Conservation (phyloP, 768 basidiomycete species). For the Suillus clintonianus region DNA sequence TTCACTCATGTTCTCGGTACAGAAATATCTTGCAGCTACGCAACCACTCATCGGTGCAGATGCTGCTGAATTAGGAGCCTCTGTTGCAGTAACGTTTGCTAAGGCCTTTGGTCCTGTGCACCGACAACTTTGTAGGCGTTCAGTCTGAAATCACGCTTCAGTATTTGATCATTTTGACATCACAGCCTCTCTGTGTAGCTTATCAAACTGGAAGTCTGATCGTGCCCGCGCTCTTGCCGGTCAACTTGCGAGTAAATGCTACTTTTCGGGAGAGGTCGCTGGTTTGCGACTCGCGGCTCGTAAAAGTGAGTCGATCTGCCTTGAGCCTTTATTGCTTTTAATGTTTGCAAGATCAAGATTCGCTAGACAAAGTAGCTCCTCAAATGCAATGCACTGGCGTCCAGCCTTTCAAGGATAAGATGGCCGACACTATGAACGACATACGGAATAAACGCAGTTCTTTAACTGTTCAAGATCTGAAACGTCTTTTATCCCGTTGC, state of each 20-base stretch:
- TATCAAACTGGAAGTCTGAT: slow-evolving; percentile 74
- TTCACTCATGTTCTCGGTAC: slow-evolving; percentile 2
- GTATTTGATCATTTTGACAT: slow-evolving; percentile 2
- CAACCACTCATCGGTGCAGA: slow-evolving; percentile 70
- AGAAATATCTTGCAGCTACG: slow-evolving; percentile 89
- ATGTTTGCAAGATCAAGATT: slow-evolving; percentile 47
- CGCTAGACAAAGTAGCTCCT: slow-evolving; percentile 64
- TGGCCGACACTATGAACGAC: slow-evolving; percentile 65
- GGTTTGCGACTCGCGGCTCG: slow-evolving; percentile 73
- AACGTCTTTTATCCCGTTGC: slow-evolving; percentile 83
- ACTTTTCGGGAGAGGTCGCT: slow-evolving; percentile 84
- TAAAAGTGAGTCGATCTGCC: slow-evolving; percentile 47
- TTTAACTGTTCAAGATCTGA: slow-evolving; percentile 81
- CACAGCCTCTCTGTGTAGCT: slow-evolving; percentile 53
- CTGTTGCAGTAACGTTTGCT: slow-evolving; percentile 83
- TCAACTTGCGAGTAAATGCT: slow-evolving; percentile 89
- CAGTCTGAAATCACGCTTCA: background rate
- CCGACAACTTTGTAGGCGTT: slow-evolving; percentile 68
- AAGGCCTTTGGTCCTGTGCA: slow-evolving; percentile 79
- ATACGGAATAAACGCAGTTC: slow-evolving; percentile 71
- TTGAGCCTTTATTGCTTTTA: background rate
- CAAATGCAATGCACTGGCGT: slow-evolving; percentile 64
- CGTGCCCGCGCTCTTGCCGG: slow-evolving; percentile 78
- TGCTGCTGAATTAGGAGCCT: slow-evolving; percentile 87
- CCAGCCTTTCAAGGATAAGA: slow-evolving; percentile 61